Conservation (phyloP, 768 basidiomycete species). For the Collybia mongolica region DNA sequence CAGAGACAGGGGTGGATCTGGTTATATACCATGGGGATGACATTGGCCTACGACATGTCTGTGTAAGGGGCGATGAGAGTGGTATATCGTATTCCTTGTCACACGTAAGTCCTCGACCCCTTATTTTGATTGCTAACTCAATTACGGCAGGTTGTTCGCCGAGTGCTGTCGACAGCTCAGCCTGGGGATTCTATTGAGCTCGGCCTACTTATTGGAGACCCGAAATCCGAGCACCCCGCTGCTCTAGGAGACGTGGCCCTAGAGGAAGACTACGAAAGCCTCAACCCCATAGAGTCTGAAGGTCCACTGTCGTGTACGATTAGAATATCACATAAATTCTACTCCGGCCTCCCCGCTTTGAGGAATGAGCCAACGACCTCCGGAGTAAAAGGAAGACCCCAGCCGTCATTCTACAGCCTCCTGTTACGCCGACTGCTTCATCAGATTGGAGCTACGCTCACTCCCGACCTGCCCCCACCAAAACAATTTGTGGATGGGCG, state of each 20-base stretch:
- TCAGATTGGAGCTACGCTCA: constrained; percentile 53
- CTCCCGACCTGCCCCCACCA: constrained; percentile 43
- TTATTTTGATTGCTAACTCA: constrained; percentile 13
- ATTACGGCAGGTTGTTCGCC: constrained; percentile 69
- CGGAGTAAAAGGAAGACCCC: constrained; percentile 35
- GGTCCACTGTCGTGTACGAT: constrained; percentile 41
- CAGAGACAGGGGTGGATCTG: constrained; percentile 83
- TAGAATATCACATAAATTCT: constrained; percentile 49
- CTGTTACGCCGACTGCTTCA: constrained; percentile 60
- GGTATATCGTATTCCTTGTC: constrained; percentile 78
- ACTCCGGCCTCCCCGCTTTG: constrained; percentile 14
- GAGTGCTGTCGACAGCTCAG: constrained; percentile 68
- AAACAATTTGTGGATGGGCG: constrained; percentile 43
- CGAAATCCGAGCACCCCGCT: constrained; percentile 4
- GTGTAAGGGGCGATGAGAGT: constrained; percentile 82
- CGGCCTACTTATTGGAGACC: constrained; percentile 57
- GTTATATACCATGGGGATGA: constrained; percentile 88
- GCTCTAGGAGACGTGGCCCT: constrained; percentile 9
- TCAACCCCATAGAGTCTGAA: constrained; percentile 23
- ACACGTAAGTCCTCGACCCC: constrained; percentile 60
- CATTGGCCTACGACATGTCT: constrained; percentile 79
- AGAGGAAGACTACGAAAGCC: constrained; percentile 17
- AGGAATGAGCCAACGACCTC: constrained; percentile 16
- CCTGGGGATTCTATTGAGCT: constrained; percentile 84
- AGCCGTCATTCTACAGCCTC: constrained; percentile 42